phyloP scores from a whole-genome alignment of 179 eudicot genomes.

The Beta corolliflora region DNA sequence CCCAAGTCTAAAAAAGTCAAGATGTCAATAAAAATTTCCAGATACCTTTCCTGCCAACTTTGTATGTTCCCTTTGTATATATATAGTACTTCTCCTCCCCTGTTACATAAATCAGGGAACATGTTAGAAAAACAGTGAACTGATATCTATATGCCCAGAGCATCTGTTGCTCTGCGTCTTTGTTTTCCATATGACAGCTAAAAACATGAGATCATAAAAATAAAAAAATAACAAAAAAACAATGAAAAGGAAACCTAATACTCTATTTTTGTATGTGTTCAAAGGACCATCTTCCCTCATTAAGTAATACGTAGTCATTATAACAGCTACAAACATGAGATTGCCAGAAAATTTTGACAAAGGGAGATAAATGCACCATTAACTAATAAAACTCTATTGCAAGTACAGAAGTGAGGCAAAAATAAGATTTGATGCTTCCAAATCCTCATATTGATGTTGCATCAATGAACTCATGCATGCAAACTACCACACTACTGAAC shows the following conservation, averaged over 20 bases:
- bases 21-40: background rate
- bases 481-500: background rate
- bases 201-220: too few species aligned
- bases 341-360: background rate
- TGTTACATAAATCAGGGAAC: constrained; percentile 33
- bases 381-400: background rate
- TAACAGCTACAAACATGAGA: background rate
- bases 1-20: background rate
- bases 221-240: background rate
- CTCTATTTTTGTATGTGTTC: background rate
- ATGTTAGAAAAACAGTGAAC: constrained; percentile 21
- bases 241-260: background rate
- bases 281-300: background rate
- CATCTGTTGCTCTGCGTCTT: too few species aligned
- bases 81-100: constrained; percentile 83
- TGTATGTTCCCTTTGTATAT: constrained; percentile 77
- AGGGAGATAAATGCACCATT: background rate
- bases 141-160: background rate
- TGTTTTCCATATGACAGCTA: background rate
- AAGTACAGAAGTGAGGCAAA: background rate
- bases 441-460: background rate
- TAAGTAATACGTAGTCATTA: background rate
- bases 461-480: background rate
- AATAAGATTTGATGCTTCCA: background rate
- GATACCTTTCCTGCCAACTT: constrained; percentile 97